phyloP scores from a whole-genome alignment of 306 rosid genomes.

The Quercus robur region DNA sequence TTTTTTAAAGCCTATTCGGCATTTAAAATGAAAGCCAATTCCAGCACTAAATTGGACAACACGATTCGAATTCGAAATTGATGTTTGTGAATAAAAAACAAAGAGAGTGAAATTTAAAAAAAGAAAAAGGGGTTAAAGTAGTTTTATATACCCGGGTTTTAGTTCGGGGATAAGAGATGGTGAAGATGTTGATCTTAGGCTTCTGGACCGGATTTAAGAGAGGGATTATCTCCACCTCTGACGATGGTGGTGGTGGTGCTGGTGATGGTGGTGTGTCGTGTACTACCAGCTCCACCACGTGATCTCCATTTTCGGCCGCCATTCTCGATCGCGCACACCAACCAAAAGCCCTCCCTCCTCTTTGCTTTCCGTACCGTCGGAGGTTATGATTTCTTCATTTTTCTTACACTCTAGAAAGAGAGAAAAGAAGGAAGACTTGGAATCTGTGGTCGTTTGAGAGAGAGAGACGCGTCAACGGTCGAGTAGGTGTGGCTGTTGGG shows the following conservation, averaged over 20 bases:
- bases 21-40: too few species aligned
- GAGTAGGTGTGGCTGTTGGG: not conserved
- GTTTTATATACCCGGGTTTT: conserved; percentile 39
- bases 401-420: too few species aligned
- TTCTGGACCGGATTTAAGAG: conserved; percentile 47
- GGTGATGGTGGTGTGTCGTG: conserved; percentile 23
- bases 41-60: too few species aligned
- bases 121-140: not conserved
- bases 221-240: conserved; percentile 46
- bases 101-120: too few species aligned
- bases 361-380: not conserved
- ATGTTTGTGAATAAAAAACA: too few species aligned
- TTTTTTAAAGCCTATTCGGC: not conserved
- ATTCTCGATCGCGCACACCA: not conserved
- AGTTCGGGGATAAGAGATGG: conserved; percentile 60
- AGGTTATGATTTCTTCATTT: too few species aligned
- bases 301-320: conserved; percentile 42
- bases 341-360: conserved; percentile 7
- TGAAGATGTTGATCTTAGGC: conserved; percentile 84
- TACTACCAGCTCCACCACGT: conserved; percentile 53
- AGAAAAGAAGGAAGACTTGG: not conserved
- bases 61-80: too few species aligned
- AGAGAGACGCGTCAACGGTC: conserved; percentile 26
- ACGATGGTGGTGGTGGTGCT: conserved; percentile 5
- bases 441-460: not conserved